Evolutionary conservation across 176 grass and related monocot species (phyloP).

Genomic region (Oryza officinalis): DNA sequence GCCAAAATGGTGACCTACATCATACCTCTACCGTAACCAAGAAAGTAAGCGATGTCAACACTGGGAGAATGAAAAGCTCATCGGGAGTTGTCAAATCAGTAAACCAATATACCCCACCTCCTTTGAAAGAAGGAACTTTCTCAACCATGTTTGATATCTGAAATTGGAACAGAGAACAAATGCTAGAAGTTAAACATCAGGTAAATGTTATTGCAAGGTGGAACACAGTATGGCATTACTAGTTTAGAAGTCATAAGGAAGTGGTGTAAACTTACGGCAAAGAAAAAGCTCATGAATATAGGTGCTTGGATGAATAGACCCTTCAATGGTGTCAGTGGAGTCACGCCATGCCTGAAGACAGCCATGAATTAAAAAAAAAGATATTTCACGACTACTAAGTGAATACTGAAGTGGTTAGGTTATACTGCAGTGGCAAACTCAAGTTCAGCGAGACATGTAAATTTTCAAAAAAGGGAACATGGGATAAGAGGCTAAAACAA

Average conservation of each 20-base stretch:
- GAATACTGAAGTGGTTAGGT: background rate
- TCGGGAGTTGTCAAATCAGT: slow-evolving; percentile 96
- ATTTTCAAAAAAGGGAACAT: background rate
- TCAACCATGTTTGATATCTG: slow-evolving; percentile 98
- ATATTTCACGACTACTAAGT: background rate
- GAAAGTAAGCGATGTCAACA: slow-evolving; percentile 73
- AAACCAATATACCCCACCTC: slow-evolving; percentile 91
- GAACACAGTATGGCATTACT: background rate
- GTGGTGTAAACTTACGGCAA: slow-evolving; percentile 70
- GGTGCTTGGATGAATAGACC: slow-evolving; percentile 79
- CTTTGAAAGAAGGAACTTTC: slow-evolving; percentile 93
- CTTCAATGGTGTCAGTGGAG: slow-evolving; percentile 79
- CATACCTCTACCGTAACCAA: slow-evolving; percentile 79
- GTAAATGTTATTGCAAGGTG: slow-evolving; percentile 11
- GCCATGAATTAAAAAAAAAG: slow-evolving; percentile 1
- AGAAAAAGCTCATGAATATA: slow-evolving; percentile 91
- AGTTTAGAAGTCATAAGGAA: slow-evolving; percentile 8
- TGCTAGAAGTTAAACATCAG: slow-evolving; percentile 17
- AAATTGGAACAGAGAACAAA: slow-evolving; percentile 30
- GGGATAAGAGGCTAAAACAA: background rate
- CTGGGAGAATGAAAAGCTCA: slow-evolving; percentile 61
- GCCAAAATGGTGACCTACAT: slow-evolving; percentile 60
- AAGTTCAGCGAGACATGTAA: background rate
- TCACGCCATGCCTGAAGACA: slow-evolving; percentile 63
- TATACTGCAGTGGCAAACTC: background rate